Evolutionary conservation across 148 eudicot genomes (phyloP).

Genomic region (Dianthus caryophyllus): DNA sequence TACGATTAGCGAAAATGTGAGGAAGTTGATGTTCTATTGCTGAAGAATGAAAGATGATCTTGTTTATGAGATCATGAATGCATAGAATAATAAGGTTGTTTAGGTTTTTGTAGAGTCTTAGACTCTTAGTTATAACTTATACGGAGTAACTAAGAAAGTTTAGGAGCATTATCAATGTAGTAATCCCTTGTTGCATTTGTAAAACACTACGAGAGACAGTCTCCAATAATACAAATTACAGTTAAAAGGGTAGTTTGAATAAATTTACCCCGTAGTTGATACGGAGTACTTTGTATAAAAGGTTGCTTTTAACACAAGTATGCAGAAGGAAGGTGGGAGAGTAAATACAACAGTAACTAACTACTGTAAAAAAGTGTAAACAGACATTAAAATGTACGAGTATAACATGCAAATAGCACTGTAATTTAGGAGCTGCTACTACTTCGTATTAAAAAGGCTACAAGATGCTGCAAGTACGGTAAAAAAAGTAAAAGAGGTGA

Average conservation of each 20-base stretch:
- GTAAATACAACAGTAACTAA: neutral
- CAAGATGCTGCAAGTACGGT: no score
- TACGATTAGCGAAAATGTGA: slow-evolving; percentile 71
- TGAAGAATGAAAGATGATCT: slow-evolving; percentile 38
- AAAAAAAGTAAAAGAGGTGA: neutral
- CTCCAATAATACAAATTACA: no score
- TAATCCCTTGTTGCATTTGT: neutral
- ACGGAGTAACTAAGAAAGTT: no score
- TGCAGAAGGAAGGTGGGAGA: neutral
- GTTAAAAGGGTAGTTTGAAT: no score
- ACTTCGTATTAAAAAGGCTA: no score
- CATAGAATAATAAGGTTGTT: neutral
- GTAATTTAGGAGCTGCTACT: neutral
- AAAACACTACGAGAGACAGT: neutral
- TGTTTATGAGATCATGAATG: neutral
- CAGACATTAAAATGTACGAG: neutral
- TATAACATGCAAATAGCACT: neutral
- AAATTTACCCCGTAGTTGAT: no score
- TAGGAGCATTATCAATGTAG: slow-evolving; percentile 1
- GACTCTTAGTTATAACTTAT: no score
- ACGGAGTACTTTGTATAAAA: no score
- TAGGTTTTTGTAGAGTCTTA: slow-evolving; percentile 9
- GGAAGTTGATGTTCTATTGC: slow-evolving; percentile 91
- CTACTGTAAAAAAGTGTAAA: slow-evolving; percentile 1
- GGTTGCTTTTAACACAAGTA: slow-evolving; percentile 7